Evolutionary conservation across 2,329 filamentous ascomycete species (phyloP).

Genomic region (Alternaria atra): DNA sequence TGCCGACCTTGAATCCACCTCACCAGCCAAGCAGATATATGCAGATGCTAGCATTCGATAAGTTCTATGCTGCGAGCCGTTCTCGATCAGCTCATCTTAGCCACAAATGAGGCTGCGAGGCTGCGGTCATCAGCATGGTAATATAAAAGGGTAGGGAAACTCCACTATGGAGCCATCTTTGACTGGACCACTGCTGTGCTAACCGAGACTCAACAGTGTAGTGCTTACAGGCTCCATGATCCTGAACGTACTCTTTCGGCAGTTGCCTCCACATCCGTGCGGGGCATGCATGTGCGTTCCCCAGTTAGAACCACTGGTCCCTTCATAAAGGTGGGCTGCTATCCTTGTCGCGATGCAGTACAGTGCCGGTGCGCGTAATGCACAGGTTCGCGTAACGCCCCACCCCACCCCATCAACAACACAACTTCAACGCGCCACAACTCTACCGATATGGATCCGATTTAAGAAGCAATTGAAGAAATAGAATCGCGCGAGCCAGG

Average conservation of each 20-base stretch:
- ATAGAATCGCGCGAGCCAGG: too few species aligned
- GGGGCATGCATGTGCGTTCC: background rate
- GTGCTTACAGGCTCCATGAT: background rate
- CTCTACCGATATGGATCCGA: too few species aligned
- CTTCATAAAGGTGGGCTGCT: background rate
- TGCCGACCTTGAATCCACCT: background rate
- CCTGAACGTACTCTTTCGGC: background rate
- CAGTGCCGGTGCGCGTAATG: too few species aligned
- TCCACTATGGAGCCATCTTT: background rate
- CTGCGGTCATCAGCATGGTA: conserved; percentile 1
- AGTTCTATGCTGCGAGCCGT: too few species aligned
- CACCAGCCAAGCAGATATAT: background rate
- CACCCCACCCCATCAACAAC: too few species aligned
- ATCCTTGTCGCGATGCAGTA: background rate
- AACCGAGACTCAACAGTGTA: background rate
- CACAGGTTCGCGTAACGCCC: too few species aligned
- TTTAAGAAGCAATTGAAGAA: too few species aligned
- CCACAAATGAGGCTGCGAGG: background rate
- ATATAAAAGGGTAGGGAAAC: background rate
- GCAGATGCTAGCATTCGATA: background rate
- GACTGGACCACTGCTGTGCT: background rate
- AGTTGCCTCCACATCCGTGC: background rate
- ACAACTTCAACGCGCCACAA: too few species aligned
- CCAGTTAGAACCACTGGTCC: background rate
- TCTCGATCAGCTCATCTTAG: background rate